Base-by-base conservation (phyloP, 306 rosid species). In the Quercus berberidifolia region DNA sequence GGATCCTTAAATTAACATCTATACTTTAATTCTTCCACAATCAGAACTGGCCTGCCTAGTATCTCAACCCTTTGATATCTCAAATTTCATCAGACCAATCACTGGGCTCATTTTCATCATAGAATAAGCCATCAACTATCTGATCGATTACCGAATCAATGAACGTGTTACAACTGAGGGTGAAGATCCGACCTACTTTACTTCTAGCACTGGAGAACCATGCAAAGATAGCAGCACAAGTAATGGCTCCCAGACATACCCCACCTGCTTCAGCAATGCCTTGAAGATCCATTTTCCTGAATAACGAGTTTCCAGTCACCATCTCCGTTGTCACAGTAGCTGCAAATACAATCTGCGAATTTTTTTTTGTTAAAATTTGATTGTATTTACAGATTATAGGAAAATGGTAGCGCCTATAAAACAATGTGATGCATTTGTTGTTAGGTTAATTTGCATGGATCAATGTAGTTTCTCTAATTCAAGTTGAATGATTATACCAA, bases 121-220 rank as follows among this genome's bases (percentile, higher is more conserved):
- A 93, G 89, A 95, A 95, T 65, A 95, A 81, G 30, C 99, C 97
- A 54, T 95, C 98, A 0, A 95, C 90, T 38, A 95, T 89, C 81
- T 95, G 98, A 41, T 95, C 98, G 63, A 95, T 89, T 0, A 93
- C 76, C 18, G 93, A 80, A 80, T 95, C 97, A 9, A 95, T 89
- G 81, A 95, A 87, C 3, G 93, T 49, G 79, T 84, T 95, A 83
- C 91, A 95, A 30, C 90, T 74, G 9, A 88, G 6, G 20, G 86
- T 85, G 84, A 95, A 93, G 77, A 95, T 85, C 76, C 84, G 69
- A 38, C 95, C 94, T 14, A 95, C 97, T 79, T 84, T 86, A 81
- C 52, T 85, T 26, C 99, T 80, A 1, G 96, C 94, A 69, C 96
- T 91, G 43, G 96, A 77, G 59, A 91, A 86, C 94, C 91, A 93